phyloP scores from a whole-genome alignment of 495 filamentous ascomycete genomes.

The Clavariopsis aquatica region DNA sequence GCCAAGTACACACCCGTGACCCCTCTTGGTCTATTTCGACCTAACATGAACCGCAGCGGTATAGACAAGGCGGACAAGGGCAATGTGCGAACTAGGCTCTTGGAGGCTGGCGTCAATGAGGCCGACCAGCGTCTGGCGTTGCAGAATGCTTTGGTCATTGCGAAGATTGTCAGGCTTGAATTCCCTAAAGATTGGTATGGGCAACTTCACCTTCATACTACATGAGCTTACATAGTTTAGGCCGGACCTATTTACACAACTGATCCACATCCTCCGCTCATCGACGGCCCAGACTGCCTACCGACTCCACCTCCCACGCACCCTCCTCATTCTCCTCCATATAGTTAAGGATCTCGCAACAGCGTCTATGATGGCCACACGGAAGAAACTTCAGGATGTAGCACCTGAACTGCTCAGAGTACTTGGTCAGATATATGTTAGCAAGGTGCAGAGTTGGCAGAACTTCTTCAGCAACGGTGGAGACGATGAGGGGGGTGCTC shows the following conservation, averaged over 20 bases:
- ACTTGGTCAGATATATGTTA: slow-evolving; percentile 73
- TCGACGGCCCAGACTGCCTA: slow-evolving; percentile 50
- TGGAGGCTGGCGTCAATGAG: slow-evolving; percentile 74
- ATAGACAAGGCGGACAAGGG: slow-evolving; percentile 74
- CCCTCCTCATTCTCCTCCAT: slow-evolving; percentile 74
- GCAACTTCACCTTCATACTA: neutral
- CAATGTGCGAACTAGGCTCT: slow-evolving; percentile 68
- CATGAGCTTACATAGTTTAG: slow-evolving; percentile 43
- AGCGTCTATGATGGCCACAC: slow-evolving; percentile 68
- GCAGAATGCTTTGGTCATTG: slow-evolving; percentile 82
- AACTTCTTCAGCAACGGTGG: slow-evolving; percentile 56
- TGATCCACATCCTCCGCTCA: slow-evolving; percentile 55
- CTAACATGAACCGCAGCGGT: slow-evolving; percentile 51
- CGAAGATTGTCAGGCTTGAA: slow-evolving; percentile 85
- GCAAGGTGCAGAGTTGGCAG: slow-evolving; percentile 72
- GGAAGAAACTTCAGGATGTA: slow-evolving; percentile 69
- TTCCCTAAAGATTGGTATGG: slow-evolving; percentile 75
- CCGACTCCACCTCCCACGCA: slow-evolving; percentile 63
- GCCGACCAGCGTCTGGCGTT: slow-evolving; percentile 70
- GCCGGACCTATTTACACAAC: slow-evolving; percentile 29
- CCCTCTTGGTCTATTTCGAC: neutral
- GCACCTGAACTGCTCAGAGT: slow-evolving; percentile 79
- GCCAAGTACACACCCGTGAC: slow-evolving; percentile 51
- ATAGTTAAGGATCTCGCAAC: slow-evolving; percentile 88
- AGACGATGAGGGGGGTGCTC: slow-evolving; percentile 58